phyloP scores from a whole-genome alignment of 306 rosid species.

The Ceratonia siliqua region DNA sequence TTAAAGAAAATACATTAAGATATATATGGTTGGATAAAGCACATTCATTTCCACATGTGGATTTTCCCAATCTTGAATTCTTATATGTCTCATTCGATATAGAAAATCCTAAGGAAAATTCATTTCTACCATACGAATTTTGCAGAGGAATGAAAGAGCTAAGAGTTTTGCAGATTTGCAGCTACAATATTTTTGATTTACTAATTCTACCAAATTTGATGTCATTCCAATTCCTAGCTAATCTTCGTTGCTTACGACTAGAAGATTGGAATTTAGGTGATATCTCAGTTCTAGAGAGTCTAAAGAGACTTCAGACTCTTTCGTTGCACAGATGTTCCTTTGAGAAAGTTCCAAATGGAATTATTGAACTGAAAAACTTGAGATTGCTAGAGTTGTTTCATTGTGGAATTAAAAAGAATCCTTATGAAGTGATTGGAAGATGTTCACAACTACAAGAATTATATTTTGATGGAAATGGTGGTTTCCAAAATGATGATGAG shows the following conservation, averaged over 20 bases:
- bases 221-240: not conserved
- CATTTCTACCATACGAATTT: not conserved
- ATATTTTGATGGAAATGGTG: not conserved
- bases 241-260: not conserved
- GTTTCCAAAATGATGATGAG: not conserved
- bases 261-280: not conserved
- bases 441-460: slow-evolving; percentile 6
- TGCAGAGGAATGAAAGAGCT: no score
- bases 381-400: not conserved
- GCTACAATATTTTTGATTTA: no score
- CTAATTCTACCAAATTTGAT: no score
- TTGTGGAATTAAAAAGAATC: not conserved
- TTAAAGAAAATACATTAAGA: not conserved
- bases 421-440: not conserved
- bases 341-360: not conserved
- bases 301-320: not conserved
- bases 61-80: not conserved
- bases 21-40: not conserved
- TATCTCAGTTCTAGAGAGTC: not conserved
- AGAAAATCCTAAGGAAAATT: accelerated
- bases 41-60: not conserved
- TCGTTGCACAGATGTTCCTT: not conserved
- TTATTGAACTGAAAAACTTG: not conserved
- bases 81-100: not conserved
- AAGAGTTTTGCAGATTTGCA: not conserved